These are phyloP conservation scores for Paramecium tetraurelia DNA, from an alignment of 73 alveolate genomes.

Conservation along the genomic window DNA sequence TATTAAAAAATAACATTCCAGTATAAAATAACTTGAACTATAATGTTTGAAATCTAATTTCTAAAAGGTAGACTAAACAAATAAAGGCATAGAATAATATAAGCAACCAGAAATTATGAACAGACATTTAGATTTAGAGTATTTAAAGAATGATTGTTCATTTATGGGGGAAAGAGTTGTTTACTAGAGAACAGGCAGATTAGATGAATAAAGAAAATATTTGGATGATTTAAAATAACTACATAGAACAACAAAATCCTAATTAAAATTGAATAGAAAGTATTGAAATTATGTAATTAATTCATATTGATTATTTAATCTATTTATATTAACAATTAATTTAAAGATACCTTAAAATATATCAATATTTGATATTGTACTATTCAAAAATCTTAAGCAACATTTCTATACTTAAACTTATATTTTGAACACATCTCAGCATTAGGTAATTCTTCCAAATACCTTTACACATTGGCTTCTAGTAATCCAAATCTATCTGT, in stretches of 20 bases:
- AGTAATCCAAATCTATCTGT: conserved; percentile 96
- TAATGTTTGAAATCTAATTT: not conserved
- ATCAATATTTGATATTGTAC: too few species aligned
- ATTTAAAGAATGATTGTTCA: not conserved
- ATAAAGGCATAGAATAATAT: not conserved
- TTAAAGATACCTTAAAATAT: not conserved
- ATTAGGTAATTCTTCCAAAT: conserved; percentile 77
- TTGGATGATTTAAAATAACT: not conserved
- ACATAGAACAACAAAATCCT: not conserved
- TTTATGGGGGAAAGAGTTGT: not conserved
- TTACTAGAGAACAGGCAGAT: not conserved
- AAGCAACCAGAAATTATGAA: not conserved
- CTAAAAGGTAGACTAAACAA: not conserved
- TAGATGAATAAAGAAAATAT: conserved; percentile 10
- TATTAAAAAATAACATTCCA: not conserved
- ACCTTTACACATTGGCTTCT: conserved; percentile 83
- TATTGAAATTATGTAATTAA: not conserved
- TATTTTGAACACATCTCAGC: conserved; percentile 84
- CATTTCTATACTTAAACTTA: conserved; percentile 54
- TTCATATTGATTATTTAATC: not conserved
- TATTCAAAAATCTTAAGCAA: not conserved
- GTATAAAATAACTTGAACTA: not conserved
- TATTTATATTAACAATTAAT: not conserved
- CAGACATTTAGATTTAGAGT: not conserved
- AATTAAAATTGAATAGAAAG: not conserved